These are phyloP conservation scores for Aspergillus sparsus DNA, from an alignment of 495 filamentous ascomycete genomes.

Conservation along the genomic window DNA sequence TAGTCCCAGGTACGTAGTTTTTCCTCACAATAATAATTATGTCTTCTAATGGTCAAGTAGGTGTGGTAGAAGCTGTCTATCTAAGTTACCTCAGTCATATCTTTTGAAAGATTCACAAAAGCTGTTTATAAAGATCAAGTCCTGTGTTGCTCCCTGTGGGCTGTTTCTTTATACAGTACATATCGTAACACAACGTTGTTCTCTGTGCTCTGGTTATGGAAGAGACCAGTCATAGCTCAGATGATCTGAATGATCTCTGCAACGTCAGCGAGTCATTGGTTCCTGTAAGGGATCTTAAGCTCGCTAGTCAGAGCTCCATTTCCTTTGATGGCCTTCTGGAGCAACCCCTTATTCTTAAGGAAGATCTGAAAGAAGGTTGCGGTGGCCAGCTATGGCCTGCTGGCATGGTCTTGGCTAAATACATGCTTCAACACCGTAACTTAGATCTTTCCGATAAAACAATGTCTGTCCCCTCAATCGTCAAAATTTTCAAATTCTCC, in stretches of 20 bases:
- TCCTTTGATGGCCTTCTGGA: constrained; percentile 74
- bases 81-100: no score
- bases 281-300: constrained; percentile 62
- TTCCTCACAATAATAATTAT: constrained; percentile 2
- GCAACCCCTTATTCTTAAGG: constrained; percentile 70
- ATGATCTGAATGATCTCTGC: constrained; percentile 24
- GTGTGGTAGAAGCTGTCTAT: no score
- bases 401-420: constrained; percentile 81
- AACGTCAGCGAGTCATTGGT: constrained; percentile 66
- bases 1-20: not conserved
- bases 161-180: no score
- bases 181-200: not conserved
- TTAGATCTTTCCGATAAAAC: constrained; percentile 60
- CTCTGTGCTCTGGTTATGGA: constrained; percentile 6
- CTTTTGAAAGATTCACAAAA: no score
- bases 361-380: constrained; percentile 83
- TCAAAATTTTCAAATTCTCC: constrained; percentile 10
- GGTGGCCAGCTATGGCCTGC: constrained; percentile 94
- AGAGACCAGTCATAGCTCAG: constrained; percentile 18
- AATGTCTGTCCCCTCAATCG: constrained; percentile 62
- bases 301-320: constrained; percentile 61
- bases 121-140: no score
- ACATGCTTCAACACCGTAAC: constrained; percentile 71
- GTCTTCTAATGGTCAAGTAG: not conserved
- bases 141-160: no score